A percentile compares a stretch with the other conserved stretches of the same genome.
Evolutionary conservation across 805 yeast species (phyloP).

Genomic region (Sungouiozyma intestinalis): DNA sequence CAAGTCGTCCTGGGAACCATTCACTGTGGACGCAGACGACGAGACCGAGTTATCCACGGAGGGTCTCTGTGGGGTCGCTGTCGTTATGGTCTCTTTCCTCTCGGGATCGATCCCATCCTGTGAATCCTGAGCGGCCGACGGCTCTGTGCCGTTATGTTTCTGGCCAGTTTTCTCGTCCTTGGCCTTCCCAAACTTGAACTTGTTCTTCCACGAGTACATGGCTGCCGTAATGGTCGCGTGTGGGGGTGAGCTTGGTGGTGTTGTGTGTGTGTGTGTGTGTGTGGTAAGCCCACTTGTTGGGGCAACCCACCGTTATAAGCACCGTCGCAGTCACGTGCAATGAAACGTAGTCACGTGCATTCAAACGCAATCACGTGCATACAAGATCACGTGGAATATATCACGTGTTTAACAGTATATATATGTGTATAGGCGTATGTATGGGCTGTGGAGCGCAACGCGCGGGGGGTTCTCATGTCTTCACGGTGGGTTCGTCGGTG

Average conservation of each 20-base stretch:
- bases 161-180: constrained; percentile 24
- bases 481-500: constrained; percentile 80
- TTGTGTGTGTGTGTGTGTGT: no score
- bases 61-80: constrained; percentile 16
- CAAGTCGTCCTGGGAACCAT: not conserved
- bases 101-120: constrained; percentile 8
- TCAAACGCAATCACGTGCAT: no score
- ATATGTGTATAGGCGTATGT: not conserved
- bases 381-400: no score
- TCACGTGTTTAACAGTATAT: no score
- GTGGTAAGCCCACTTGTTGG: no score
- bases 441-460: not conserved
- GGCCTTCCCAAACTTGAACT: constrained; percentile 27
- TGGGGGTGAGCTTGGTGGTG: no score
- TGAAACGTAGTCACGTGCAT: no score
- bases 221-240: no score
- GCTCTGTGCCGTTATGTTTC: constrained; percentile 10
- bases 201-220: constrained; percentile 28
- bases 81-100: constrained; percentile 24
- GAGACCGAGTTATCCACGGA: constrained; percentile 14
- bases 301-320: no score
- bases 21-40: constrained; percentile 17
- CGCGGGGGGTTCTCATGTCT: constrained; percentile 39
- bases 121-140: not conserved
- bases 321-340: no score